These are phyloP conservation scores for Atalantia buxifolia DNA, from an alignment of 345 rosid genomes.

Conservation along the genomic window DNA sequence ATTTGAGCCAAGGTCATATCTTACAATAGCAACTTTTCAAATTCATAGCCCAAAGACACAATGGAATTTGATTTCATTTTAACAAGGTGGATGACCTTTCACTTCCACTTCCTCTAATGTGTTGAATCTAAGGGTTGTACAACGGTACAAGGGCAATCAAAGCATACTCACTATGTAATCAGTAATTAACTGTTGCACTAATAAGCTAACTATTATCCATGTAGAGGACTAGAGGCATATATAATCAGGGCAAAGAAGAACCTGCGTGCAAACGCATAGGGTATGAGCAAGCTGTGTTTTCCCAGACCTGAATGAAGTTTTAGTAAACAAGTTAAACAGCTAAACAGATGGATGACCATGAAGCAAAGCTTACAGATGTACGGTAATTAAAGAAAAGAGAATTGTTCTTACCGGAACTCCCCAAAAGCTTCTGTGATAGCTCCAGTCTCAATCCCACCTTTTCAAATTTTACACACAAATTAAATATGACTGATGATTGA, in stretches of 20 bases:
- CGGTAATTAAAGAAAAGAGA: neutral
- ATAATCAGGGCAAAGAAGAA: conserved; percentile 24
- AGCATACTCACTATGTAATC: neutral
- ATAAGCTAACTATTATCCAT: neutral
- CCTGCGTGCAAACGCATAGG: conserved; percentile 83
- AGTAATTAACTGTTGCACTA: neutral
- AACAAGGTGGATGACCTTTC: neutral
- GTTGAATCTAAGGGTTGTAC: neutral
- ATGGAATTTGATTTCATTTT: too few relatives aligned
- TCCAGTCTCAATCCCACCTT: conserved; percentile 83
- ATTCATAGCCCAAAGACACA: too few relatives aligned
- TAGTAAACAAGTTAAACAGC: neutral
- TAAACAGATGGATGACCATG: neutral
- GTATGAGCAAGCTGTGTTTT: conserved; percentile 93
- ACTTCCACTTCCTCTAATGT: neutral
- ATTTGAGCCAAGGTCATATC: neutral
- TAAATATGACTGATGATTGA: neutral
- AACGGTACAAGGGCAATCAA: neutral
- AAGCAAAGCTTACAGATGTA: neutral
- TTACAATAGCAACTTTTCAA: too few relatives aligned
- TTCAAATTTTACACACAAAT: conserved; percentile 15
- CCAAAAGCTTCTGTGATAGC: conserved; percentile 95
- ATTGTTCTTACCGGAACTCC: conserved; percentile 63
- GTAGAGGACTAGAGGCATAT: neutral
- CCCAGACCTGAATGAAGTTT: conserved; percentile 60